Base-by-base conservation (phyloP, 208 protist species). In the Crithidia bombi region DNA sequence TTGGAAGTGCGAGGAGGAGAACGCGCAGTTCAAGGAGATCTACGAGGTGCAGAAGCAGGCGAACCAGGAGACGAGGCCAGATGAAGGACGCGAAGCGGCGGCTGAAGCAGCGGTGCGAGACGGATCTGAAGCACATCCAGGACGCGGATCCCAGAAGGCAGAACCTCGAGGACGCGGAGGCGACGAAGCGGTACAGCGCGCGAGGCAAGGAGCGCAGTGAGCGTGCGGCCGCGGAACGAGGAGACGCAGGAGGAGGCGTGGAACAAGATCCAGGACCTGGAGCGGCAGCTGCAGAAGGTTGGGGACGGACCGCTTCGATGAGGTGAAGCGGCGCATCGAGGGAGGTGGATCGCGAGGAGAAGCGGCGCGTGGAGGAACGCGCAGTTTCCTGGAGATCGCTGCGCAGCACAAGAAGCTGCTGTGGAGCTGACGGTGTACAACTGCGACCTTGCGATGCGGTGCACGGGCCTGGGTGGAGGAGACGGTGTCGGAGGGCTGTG, bases 301-400 rank as follows among this genome's bases (percentile, higher is more conserved):
- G n/a, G 87, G 87, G 51, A 89, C 79, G 44, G 87, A 92, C 62
- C 83, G 87, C 35, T 92, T 92, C 69, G 87, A 92, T 36, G 87
- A 92, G 75, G 87, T 92, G 74, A 92, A 90, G 85, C 87, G 87
- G 55, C 83, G 87, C 44, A 90, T 92, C 69, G 87, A 92, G 80
- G n/a, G 87, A 92, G 80, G 83, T 89, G 38, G 87, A 92, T 65
- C 81, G 87, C 32, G 87, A 92, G 82, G 83, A 92, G 74, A 88
- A 89, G 44, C 74, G 87, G 17, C 86, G 86, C 65, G 84, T 92
- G 75, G 87, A 92, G 76, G 78, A 92, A n/a, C 76, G 67, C 84
- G 67, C 87, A 92, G 82, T 92, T n/a, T 92, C 73, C 77, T 92
- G 5, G 87, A 92, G 59, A 79, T 92, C 33, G 75, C 75, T 35